Percentiles rank a stretch among this genome's conserved stretches.
phyloP scores from a whole-genome alignment of 2,329 filamentous ascomycete species.

The Arthrobotrys iridis region DNA sequence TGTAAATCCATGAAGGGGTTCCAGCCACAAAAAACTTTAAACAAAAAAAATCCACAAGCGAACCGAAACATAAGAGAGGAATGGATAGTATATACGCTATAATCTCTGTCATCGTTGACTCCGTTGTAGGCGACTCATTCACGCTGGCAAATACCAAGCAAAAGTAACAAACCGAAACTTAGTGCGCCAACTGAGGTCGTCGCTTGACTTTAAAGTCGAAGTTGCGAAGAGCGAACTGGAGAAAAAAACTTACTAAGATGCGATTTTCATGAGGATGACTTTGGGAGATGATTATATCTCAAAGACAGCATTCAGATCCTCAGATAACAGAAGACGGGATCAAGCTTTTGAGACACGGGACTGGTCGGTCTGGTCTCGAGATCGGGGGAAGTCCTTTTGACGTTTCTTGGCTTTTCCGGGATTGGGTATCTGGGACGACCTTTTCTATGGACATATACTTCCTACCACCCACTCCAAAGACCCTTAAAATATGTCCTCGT shows the following conservation, averaged over 20 bases:
- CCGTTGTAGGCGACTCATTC: conserved; percentile 41
- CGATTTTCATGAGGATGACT: conserved; percentile 53
- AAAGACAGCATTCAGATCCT: conserved; percentile 17
- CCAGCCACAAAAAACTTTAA: conserved; percentile 16
- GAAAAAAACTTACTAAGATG: conserved; percentile 41
- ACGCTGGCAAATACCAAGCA: conserved; percentile 29
- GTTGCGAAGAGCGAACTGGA: conserved; percentile 2
- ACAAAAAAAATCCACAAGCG: conserved; percentile 36
- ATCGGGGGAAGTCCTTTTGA: conserved; percentile 30
- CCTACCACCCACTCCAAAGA: not conserved
- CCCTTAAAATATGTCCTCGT: conserved; percentile 54
- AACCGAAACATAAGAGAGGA: conserved; percentile 10
- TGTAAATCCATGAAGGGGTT: conserved; percentile 7
- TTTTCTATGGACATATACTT: conserved; percentile 9
- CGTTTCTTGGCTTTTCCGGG: conserved; percentile 37
- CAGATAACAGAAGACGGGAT: conserved; percentile 37
- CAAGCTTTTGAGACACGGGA: conserved; percentile 54
- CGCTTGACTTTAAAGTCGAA: conserved; percentile 22
- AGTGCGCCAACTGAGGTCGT: conserved; percentile 15
- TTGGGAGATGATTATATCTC: conserved; percentile 52
- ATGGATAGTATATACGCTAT: conserved; percentile 48
- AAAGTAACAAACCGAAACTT: conserved; percentile 47
- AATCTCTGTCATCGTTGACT: conserved; percentile 47
- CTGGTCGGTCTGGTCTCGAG: conserved; percentile 46
- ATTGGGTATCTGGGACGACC: not conserved